These are phyloP conservation scores for Acacia acuminata DNA, from an alignment of 306 rosid genomes.

Conservation along the genomic window DNA sequence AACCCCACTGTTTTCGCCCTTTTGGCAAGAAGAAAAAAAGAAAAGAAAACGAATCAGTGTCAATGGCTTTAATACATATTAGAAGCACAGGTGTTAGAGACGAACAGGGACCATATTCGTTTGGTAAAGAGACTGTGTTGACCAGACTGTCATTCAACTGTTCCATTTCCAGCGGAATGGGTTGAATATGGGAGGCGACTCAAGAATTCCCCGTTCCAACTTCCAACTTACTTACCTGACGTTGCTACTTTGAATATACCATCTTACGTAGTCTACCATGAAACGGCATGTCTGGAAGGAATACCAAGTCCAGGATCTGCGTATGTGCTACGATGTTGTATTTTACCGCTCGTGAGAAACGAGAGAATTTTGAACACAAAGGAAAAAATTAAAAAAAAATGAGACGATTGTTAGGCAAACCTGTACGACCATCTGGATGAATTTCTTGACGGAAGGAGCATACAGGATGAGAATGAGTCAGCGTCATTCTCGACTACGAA, in stretches of 20 bases:
- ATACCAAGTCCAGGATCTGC: no score
- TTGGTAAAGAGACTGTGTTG: slow-evolving; percentile 40
- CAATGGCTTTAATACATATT: background rate
- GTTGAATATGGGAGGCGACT: no score
- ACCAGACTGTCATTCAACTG: background rate
- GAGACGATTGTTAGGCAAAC: background rate
- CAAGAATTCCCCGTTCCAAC: no score
- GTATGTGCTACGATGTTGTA: no score
- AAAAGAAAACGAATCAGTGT: background rate
- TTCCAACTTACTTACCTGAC: no score
- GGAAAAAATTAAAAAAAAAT: background rate
- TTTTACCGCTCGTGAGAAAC: no score
- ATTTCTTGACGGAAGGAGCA: slow-evolving; percentile 26
- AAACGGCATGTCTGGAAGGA: no score
- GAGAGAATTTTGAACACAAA: background rate
- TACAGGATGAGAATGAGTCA: background rate
- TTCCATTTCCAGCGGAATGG: background rate
- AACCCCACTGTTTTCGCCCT: background rate
- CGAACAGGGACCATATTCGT: background rate
- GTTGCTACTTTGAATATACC: no score
- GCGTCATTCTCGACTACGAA: background rate
- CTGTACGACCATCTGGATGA: background rate
- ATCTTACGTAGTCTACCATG: no score
- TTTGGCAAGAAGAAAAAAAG: no score
- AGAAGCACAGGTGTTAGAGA: background rate